Percentiles rank a stretch among this genome's conserved stretches.
These are phyloP conservation scores for Penicillium sclerotigenum DNA, from an alignment of 2,329 filamentous ascomycete genomes.

Conservation along the genomic window DNA sequence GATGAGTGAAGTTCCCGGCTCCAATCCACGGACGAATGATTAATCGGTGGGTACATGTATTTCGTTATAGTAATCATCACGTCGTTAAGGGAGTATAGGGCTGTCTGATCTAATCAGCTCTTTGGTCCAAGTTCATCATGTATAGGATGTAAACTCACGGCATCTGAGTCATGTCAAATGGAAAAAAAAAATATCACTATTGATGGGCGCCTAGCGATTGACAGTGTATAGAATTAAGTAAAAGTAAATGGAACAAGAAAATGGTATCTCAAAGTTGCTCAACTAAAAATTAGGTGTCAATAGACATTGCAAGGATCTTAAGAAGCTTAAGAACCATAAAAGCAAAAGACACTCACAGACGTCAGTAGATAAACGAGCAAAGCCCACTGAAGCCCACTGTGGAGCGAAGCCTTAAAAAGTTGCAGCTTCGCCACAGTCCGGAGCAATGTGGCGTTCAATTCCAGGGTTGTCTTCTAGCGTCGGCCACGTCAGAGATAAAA, in stretches of 20 bases:
- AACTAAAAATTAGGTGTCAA: constrained; percentile 5
- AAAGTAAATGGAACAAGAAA: not conserved
- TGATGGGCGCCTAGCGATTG: not conserved
- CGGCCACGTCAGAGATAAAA: constrained; percentile 35
- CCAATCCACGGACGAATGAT: constrained; percentile 29
- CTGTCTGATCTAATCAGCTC: not conserved
- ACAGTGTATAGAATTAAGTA: constrained; percentile 6
- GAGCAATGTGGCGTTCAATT: constrained; percentile 23
- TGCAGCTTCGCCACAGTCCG: constrained; percentile 41
- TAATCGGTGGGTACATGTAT: constrained; percentile 19
- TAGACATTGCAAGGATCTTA: constrained; percentile 10
- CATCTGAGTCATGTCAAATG: constrained; percentile 1
- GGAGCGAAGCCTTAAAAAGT: constrained; percentile 19
- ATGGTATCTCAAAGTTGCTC: constrained; percentile 12
- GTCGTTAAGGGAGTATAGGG: constrained; percentile 6
- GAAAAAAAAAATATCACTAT: constrained; percentile 1
- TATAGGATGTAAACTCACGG: not conserved
- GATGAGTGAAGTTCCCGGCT: constrained; percentile 24
- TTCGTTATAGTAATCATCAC: constrained; percentile 34
- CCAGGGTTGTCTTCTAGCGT: constrained; percentile 17
- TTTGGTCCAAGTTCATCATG: not conserved
- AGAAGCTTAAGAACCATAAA: constrained; percentile 1
- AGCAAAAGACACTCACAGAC: constrained; percentile 8
- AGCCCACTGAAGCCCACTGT: constrained; percentile 22
- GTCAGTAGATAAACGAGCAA: constrained; percentile 21